Percentiles rank a stretch among this genome's conserved stretches.
Conservation (phyloP, 768 basidiomycete genomes). For the Scleroderma bovista region DNA sequence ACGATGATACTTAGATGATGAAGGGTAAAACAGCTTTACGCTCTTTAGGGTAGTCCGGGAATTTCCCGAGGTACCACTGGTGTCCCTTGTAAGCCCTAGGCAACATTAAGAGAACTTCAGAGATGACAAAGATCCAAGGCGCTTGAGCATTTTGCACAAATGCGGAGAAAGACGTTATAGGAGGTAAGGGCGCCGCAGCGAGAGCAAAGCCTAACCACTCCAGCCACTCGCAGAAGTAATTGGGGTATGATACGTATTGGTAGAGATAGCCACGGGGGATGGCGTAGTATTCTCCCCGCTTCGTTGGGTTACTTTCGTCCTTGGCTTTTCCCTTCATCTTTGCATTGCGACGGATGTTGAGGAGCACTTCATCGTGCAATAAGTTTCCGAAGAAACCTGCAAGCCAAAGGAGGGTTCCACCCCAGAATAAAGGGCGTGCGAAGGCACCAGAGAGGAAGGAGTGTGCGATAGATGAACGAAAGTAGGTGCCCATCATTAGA, state of each 20-base stretch:
- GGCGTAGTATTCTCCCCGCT: slow-evolving; percentile 54
- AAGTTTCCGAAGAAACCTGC: slow-evolving; percentile 76
- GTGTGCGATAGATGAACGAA: slow-evolving; percentile 52
- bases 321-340: slow-evolving; percentile 30
- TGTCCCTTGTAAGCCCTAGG: slow-evolving; percentile 81
- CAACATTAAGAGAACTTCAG: slow-evolving; percentile 73
- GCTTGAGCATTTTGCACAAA: slow-evolving; percentile 48
- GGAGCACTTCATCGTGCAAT: slow-evolving; percentile 84
- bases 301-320: slow-evolving; percentile 16
- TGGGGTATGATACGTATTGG: slow-evolving; percentile 79
- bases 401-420: slow-evolving; percentile 62
- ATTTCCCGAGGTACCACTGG: slow-evolving; percentile 75
- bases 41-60: slow-evolving; percentile 76
- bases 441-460: slow-evolving; percentile 34
- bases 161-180: slow-evolving; percentile 27
- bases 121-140: slow-evolving; percentile 73
- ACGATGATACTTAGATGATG: slow-evolving; percentile 41
- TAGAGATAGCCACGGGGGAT: slow-evolving; percentile 80
- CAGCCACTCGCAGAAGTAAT: slow-evolving; percentile 93
- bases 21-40: slow-evolving; percentile 80
- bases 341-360: slow-evolving; percentile 71
- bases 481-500: slow-evolving; percentile 60
- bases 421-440: slow-evolving; percentile 46
- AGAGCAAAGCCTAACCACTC: slow-evolving; percentile 91
- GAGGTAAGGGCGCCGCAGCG: slow-evolving; percentile 54